phyloP scores from a whole-genome alignment of 805 yeast genomes.

The Jamesozyma lodderae region DNA sequence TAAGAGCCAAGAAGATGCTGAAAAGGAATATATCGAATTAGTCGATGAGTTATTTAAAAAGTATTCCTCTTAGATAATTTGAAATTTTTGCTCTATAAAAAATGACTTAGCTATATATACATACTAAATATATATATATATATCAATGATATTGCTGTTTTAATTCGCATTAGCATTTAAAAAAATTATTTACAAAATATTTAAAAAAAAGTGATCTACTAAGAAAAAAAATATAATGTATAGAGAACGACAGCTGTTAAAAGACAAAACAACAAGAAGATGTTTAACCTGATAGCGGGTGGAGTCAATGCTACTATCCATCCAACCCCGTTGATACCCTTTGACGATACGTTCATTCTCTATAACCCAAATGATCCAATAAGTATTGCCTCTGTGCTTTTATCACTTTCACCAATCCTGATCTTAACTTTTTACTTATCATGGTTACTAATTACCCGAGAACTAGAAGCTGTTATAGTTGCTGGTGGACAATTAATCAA shows the following conservation, averaged over 20 bases:
- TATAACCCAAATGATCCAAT: constrained; percentile 60
- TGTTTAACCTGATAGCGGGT: no score
- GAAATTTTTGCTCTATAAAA: no score
- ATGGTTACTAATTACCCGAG: constrained; percentile 76
- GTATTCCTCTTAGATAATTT: constrained; percentile 30
- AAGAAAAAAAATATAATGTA: no score
- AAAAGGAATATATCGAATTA: constrained; percentile 61
- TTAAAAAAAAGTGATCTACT: no score
- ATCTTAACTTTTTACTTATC: constrained; percentile 71
- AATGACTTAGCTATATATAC: no score
- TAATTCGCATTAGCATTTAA: no score
- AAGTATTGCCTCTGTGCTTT: constrained; percentile 55
- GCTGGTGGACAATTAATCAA: constrained; percentile 80
- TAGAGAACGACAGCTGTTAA: no score
- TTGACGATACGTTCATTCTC: constrained; percentile 78
- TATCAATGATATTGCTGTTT: no score
- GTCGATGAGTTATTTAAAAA: constrained; percentile 55
- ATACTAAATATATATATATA: no score
- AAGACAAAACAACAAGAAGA: no score
- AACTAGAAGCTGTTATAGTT: constrained; percentile 72
- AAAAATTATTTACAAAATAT: no score
- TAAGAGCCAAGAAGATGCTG: constrained; percentile 82
- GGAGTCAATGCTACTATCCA: no score
- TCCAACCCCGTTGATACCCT: constrained; percentile 51
- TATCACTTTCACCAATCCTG: constrained; percentile 74